phyloP scores from a whole-genome alignment of 2,329 filamentous ascomycete genomes.

The Hymenoscyphus fraxineus region DNA sequence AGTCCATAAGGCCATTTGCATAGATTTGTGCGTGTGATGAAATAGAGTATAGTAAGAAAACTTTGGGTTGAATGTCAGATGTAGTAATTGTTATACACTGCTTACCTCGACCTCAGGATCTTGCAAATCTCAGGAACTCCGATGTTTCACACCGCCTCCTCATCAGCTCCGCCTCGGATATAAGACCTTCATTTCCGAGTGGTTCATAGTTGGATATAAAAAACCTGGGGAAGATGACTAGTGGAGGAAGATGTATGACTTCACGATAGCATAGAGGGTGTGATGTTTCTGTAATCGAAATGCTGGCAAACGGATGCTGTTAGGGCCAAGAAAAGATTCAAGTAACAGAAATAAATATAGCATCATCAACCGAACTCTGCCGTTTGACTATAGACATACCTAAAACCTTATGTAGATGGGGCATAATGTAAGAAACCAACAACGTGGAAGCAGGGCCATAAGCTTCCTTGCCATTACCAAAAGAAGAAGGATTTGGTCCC shows the following conservation, averaged over 20 bases:
- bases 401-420: neutral
- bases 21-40: neutral
- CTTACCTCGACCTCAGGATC: neutral
- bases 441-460: neutral
- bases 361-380: neutral
- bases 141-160: neutral
- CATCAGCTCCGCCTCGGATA: slow-evolving; percentile 1
- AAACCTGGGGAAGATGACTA: neutral
- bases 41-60: neutral
- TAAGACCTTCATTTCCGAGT: neutral
- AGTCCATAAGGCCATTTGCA: too few relatives aligned
- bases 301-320: neutral
- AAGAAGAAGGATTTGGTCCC: neutral
- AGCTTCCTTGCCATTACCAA: neutral
- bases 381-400: neutral
- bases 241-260: neutral
- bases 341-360: neutral
- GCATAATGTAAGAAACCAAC: neutral
- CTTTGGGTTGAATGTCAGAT: neutral
- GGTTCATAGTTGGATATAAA: neutral
- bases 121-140: neutral
- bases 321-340: neutral
- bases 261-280: neutral
- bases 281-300: neutral
- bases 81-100: neutral